phyloP scores from a whole-genome alignment of 768 basidiomycete species.

The Suillus sp. region DNA sequence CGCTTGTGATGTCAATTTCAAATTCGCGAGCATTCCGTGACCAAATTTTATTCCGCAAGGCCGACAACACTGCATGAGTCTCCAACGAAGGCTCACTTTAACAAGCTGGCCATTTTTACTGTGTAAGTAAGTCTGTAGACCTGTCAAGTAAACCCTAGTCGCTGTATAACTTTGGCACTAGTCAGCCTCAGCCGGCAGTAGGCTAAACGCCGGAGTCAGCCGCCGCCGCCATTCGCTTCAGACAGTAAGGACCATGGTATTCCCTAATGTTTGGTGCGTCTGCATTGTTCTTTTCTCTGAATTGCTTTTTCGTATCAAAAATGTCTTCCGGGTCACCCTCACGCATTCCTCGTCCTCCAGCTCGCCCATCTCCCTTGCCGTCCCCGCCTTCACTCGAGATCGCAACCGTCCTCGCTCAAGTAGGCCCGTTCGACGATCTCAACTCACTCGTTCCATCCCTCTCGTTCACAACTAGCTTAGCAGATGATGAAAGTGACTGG shows the following conservation, averaged over 20 bases:
- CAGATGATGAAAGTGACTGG: conserved; percentile 19
- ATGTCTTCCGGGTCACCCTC: conserved; percentile 1
- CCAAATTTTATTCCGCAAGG: not conserved
- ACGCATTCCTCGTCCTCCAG: conserved; percentile 19
- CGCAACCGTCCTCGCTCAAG: conserved; percentile 21
- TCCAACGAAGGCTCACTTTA: not conserved
- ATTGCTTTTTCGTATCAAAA: not conserved
- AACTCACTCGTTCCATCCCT: not conserved
- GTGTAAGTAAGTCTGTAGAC: not conserved
- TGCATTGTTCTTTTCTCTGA: not conserved
- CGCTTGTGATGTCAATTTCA: conserved; percentile 2
- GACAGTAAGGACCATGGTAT: not conserved
- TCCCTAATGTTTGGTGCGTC: not conserved
- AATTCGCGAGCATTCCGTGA: not conserved
- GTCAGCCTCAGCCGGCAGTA: conserved; percentile 4
- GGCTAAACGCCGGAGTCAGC: not conserved
- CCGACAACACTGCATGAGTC: not conserved
- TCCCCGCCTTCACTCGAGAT: conserved; percentile 28
- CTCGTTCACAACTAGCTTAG: conserved; percentile 1
- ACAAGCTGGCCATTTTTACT: not conserved
- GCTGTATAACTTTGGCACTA: not conserved
- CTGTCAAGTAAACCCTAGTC: not conserved
- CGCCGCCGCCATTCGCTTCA: not conserved
- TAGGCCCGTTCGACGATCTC: conserved; percentile 5
- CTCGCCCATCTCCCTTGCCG: conserved; percentile 16